These are phyloP conservation scores for Pinus taeda DNA, from an alignment of 75 land plant species.

Conservation along the genomic window DNA sequence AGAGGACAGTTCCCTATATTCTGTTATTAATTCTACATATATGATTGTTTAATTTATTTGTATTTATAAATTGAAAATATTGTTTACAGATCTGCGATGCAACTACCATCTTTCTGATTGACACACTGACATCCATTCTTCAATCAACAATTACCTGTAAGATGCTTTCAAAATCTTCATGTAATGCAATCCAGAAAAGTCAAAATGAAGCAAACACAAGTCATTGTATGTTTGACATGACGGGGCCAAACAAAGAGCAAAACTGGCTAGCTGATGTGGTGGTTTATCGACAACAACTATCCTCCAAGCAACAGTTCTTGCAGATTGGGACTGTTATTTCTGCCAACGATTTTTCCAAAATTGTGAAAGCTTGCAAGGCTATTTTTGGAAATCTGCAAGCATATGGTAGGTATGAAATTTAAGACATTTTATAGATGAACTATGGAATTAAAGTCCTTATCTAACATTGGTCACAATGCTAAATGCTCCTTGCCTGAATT, in stretches of 20 bases:
- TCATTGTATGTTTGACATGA: neutral
- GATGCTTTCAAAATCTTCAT: slow-evolving; percentile 1
- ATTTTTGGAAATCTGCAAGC: slow-evolving; percentile 4
- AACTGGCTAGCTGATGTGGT: too few relatives aligned
- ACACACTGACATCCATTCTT: slow-evolving; percentile 3
- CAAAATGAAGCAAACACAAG: neutral
- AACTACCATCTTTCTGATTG: slow-evolving; percentile 1
- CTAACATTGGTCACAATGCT: neutral
- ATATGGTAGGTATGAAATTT: neutral
- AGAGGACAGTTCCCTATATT: neutral
- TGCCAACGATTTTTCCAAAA: neutral
- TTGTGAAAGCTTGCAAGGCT: slow-evolving; percentile 1
- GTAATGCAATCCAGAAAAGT: neutral
- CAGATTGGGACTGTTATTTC: slow-evolving; percentile 5
- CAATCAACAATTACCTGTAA: slow-evolving; percentile 4
- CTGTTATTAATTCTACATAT: neutral
- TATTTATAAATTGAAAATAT: neutral
- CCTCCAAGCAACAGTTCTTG: neutral
- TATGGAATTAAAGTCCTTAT: neutral
- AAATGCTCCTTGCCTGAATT: neutral
- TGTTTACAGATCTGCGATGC: slow-evolving; percentile 1
- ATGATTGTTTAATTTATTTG: neutral
- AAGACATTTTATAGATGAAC: neutral
- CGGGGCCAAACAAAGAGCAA: neutral
- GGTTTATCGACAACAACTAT: neutral